Percentiles rank a stretch among this genome's conserved stretches.
These are phyloP conservation scores for Silene coronaria DNA, from an alignment of 179 eudicot genomes.

Conservation along the genomic window DNA sequence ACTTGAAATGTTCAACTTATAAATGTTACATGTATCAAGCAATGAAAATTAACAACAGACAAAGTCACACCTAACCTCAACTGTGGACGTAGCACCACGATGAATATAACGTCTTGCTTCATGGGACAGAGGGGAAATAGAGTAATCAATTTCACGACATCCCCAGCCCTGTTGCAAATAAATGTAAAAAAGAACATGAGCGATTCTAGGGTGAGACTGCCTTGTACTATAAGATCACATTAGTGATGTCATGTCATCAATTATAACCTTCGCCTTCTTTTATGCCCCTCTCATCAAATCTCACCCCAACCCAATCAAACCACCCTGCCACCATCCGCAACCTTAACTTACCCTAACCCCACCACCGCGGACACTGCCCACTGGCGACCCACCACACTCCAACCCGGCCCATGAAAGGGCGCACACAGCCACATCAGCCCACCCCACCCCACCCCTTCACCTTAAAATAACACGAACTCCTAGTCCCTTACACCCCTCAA, in stretches of 20 bases:
- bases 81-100: conserved; percentile 49
- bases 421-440: neutral
- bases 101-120: conserved; percentile 46
- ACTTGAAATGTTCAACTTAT: neutral
- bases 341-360: neutral
- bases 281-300: neutral
- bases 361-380: neutral
- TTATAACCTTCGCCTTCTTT: neutral
- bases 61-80: conserved; percentile 53
- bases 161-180: conserved; percentile 57
- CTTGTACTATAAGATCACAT: neutral
- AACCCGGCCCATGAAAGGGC: neutral
- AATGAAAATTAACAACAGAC: neutral
- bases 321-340: neutral
- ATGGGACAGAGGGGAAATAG: conserved; percentile 33
- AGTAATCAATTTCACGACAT: conserved; percentile 38
- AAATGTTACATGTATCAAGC: neutral
- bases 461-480: neutral
- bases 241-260: neutral
- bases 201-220: neutral
- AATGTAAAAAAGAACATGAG: conserved; percentile 4
- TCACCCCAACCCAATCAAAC: neutral
- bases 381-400: neutral
- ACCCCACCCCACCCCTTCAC: neutral
- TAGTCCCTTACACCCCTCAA: neutral